phyloP scores from a whole-genome alignment of 169 alveolate genomes.

The Plasmodium knowlesi region DNA sequence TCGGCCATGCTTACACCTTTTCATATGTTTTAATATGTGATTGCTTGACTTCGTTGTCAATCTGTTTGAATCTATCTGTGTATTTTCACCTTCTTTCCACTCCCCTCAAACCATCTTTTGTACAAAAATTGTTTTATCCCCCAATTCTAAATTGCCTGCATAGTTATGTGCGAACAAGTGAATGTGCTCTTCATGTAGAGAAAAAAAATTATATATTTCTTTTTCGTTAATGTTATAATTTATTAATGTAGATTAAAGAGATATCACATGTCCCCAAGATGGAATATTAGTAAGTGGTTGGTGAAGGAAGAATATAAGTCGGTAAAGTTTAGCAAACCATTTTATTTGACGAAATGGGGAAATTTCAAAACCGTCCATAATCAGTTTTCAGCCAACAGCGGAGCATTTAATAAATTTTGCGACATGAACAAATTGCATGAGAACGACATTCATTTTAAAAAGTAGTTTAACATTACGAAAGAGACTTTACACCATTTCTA shows the following conservation, averaged over 20 bases:
- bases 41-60: neutral
- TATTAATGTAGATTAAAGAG: slow-evolving; percentile 71
- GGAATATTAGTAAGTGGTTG: slow-evolving; percentile 76
- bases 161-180: neutral
- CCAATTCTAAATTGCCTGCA: neutral
- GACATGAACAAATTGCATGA: slow-evolving; percentile 70
- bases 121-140: neutral
- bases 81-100: neutral
- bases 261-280: slow-evolving; percentile 77
- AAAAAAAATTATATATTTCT: neutral
- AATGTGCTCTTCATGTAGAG: neutral
- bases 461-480: neutral
- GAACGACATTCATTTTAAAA: slow-evolving; percentile 23
- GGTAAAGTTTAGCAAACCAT: slow-evolving; percentile 64
- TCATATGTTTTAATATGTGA: neutral
- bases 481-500: neutral
- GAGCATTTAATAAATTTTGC: slow-evolving; percentile 68
- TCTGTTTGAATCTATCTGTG: neutral
- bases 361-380: slow-evolving; percentile 61
- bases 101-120: neutral
- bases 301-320: slow-evolving; percentile 74
- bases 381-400: slow-evolving; percentile 3
- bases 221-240: slow-evolving; percentile 22
- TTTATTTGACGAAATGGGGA: slow-evolving; percentile 75
- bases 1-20: neutral